Evolutionary conservation across 2,329 filamentous ascomycete genomes (phyloP), one percentile per base, ranked within the genome.

Genomic region (Colletotrichum coccodes): DNA sequence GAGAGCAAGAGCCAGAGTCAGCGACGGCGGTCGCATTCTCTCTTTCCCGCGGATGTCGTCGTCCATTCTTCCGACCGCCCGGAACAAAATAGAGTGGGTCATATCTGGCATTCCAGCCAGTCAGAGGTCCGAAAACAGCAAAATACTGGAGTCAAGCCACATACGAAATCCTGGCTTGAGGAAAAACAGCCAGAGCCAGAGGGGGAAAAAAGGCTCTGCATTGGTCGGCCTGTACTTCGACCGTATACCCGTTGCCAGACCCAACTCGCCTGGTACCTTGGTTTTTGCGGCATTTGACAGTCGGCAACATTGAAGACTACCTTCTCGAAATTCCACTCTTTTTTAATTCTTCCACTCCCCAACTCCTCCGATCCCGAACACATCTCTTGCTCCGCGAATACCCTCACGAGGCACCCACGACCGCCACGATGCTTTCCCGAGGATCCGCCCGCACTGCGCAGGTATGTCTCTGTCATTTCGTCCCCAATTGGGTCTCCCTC

Each of bases 341-440:
- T 68, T 66, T 64, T 42, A 58, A 47, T 65, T 57, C 58, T 52
- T 60, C 46, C 58, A 50, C 46, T 50, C 46, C 12, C 18, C 46
- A 60, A 60, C 58, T 60, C 46, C 58, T 42, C 58, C 58, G 46
- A 60, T 50, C 36, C 60, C 61, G 53, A 42, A 58, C 36, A 60
- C 49, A 56, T 60, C 54, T 40, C 14, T 54, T 56, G 44, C 54
- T 60, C 53, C 65, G 49, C 63, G 61, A 68, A 68, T 65, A 65
- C 47, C 54, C 61, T 68, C 65, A 64, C 53, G 60, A 65, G 53
- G 65, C 65, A 65, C 65, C 61, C 11, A 65, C 26, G 42, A 70
- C 69, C 65, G 64, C 40, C 79, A 86, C 76, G 72, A 90, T 90
- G 87, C 78, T 90, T 80, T 89, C 87, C 79, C 86, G 86, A 81